phyloP scores from a whole-genome alignment of 1,284 basidiomycete genomes.

The Rhizoctonia solani region DNA sequence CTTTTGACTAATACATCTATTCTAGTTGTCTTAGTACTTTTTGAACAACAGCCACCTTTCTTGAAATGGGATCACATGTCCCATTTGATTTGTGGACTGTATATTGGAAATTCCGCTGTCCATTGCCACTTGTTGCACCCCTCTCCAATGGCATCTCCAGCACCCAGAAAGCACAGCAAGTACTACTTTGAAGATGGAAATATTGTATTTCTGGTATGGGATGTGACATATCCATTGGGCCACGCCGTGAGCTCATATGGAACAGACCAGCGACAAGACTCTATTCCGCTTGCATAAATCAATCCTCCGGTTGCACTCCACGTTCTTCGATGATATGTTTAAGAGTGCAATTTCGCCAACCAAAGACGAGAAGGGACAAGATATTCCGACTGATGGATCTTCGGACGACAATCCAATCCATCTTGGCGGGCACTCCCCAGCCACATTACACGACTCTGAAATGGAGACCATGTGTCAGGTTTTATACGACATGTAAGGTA shows the following conservation, averaged over 20 bases:
- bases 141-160: background rate
- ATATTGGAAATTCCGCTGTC: background rate
- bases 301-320: constrained; percentile 17
- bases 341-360: constrained; percentile 4
- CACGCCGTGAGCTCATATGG: no score
- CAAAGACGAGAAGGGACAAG: constrained; percentile 11
- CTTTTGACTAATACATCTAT: no score
- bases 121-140: background rate
- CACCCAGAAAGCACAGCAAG: constrained; percentile 8
- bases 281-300: constrained; percentile 29
- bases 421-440: constrained; percentile 7
- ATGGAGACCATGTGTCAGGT: constrained; percentile 13
- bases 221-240: no score
- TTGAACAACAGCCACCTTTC: no score
- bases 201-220: constrained; percentile 34
- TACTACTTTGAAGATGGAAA: constrained; percentile 35
- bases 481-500: constrained; percentile 18
- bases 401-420: constrained; percentile 31
- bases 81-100: no score
- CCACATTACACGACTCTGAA: background rate
- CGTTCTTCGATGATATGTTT: constrained; percentile 30
- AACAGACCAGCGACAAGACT: constrained; percentile 20
- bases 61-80: no score
- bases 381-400: constrained; percentile 22
- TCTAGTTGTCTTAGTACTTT: no score